phyloP scores from a whole-genome alignment of 2,329 filamentous ascomycete genomes.

The Trichoderma pleuroti region DNA sequence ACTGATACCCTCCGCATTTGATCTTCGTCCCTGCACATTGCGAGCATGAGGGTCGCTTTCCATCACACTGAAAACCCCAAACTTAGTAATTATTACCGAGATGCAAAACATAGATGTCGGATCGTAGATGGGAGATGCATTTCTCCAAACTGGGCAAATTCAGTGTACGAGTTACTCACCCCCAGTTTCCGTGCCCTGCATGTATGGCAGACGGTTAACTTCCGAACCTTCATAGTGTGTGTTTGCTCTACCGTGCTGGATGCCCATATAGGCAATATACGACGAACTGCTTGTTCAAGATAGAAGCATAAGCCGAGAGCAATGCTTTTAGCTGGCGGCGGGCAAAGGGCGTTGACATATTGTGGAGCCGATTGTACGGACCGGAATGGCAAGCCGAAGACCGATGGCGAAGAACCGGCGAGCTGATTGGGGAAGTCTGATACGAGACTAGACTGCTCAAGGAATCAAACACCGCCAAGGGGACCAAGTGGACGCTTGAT shows the following conservation, averaged over 20 bases:
- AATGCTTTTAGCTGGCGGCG: constrained; percentile 12
- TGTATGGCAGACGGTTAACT: constrained; percentile 26
- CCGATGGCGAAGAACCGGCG: neutral
- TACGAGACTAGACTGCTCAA: constrained; percentile 6
- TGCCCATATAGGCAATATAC: constrained; percentile 6
- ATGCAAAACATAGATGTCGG: neutral
- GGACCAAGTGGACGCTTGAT: neutral
- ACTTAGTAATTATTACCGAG: neutral
- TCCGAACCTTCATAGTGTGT: constrained; percentile 25
- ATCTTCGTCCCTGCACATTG: constrained; percentile 24
- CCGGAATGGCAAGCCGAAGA: constrained; percentile 2
- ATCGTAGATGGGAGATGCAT: neutral
- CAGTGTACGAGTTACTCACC: constrained; percentile 21
- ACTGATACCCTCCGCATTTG: constrained; percentile 26
- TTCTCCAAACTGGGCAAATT: neutral
- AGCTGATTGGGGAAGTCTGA: constrained; percentile 13
- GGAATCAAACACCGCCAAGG: constrained; percentile 20
- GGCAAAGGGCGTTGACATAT: constrained; percentile 14
- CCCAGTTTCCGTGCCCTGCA: constrained; percentile 27
- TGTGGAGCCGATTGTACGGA: constrained; percentile 1
- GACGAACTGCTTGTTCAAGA: neutral
- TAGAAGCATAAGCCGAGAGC: constrained; percentile 14
- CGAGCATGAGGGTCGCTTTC: constrained; percentile 26
- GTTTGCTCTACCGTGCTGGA: neutral
- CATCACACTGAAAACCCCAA: constrained; percentile 25